phyloP scores from a whole-genome alignment of 2,329 filamentous ascomycete genomes.

The Hypomyces perniciosus region DNA sequence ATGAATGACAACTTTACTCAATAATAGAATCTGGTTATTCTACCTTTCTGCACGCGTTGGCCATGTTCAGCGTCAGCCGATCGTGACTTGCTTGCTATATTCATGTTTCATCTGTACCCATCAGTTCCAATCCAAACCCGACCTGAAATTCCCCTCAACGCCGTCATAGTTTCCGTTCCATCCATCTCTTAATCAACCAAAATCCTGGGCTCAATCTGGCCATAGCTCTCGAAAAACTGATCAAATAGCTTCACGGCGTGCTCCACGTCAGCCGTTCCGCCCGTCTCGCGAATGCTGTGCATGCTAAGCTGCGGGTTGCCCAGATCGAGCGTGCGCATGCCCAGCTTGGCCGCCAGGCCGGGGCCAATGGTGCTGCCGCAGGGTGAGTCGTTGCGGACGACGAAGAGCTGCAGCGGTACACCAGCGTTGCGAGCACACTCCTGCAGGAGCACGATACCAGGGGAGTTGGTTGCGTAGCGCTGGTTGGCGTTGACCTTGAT shows the following conservation, averaged over 20 bases:
- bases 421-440: constrained; percentile 69
- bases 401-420: constrained; percentile 90
- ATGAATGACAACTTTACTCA: too few species aligned
- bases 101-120: too few species aligned
- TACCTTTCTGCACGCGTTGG: too few species aligned
- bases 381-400: constrained; percentile 89
- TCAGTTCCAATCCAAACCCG: too few species aligned
- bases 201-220: constrained; percentile 75
- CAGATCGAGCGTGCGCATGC: constrained; percentile 82
- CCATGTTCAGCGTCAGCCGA: too few species aligned
- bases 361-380: constrained; percentile 97
- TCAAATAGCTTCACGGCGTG: constrained; percentile 81
- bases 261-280: constrained; percentile 80
- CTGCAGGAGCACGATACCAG: constrained; percentile 86
- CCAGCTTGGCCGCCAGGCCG: constrained; percentile 85
- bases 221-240: constrained; percentile 80
- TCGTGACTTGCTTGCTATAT: too few species aligned
- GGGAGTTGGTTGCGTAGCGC: constrained; percentile 92
- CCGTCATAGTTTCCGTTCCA: neutral
- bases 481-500: constrained; percentile 99
- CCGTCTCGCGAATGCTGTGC: constrained; percentile 94
- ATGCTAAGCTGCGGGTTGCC: constrained; percentile 93
- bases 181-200: constrained; percentile 59
- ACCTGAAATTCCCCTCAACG: too few species aligned
- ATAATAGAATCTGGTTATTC: too few species aligned